phyloP scores from a whole-genome alignment of 225 moss, liverwort and hornwort genomes.

The Marchantia polymorpha region DNA sequence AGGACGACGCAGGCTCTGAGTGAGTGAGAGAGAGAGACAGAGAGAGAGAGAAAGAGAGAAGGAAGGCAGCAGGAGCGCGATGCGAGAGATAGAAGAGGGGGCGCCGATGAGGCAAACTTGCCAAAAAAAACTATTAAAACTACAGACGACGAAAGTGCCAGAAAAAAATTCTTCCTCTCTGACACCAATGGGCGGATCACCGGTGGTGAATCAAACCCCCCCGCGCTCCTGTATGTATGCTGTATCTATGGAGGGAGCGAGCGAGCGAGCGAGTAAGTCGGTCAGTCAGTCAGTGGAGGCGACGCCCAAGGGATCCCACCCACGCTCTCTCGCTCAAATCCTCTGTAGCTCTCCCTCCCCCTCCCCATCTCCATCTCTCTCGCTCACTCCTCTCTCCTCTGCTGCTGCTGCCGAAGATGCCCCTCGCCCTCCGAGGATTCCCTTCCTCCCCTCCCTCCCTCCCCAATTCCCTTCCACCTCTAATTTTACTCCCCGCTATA shows the following conservation, averaged over 20 bases:
- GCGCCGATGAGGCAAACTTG: not conserved
- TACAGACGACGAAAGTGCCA: constrained; percentile 6
- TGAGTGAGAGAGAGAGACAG: too few species aligned
- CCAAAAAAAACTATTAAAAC: constrained; percentile 12
- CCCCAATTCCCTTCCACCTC: not conserved
- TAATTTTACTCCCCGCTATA: constrained; percentile 1
- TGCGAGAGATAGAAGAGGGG: not conserved
- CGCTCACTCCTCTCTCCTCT: not conserved
- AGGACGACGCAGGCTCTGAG: too few species aligned
- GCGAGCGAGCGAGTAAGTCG: too few species aligned
- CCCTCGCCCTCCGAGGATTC: not conserved
- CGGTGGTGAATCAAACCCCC: not conserved
- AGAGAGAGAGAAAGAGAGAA: not conserved
- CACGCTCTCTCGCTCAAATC: not conserved
- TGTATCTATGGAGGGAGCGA: too few species aligned
- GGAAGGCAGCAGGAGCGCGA: not conserved
- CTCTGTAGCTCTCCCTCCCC: not conserved
- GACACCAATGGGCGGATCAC: constrained; percentile 12
- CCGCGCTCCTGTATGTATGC: not conserved
- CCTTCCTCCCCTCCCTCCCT: not conserved
- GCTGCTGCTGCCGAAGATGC: not conserved
- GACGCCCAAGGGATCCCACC: not conserved
- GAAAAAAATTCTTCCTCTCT: constrained; percentile 11
- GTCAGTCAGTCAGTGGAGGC: not conserved
- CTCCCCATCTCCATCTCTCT: not conserved